Evolutionary conservation across 1,139 yeast genomes (phyloP).

Genomic region (Geotrichum aggregatum): DNA sequence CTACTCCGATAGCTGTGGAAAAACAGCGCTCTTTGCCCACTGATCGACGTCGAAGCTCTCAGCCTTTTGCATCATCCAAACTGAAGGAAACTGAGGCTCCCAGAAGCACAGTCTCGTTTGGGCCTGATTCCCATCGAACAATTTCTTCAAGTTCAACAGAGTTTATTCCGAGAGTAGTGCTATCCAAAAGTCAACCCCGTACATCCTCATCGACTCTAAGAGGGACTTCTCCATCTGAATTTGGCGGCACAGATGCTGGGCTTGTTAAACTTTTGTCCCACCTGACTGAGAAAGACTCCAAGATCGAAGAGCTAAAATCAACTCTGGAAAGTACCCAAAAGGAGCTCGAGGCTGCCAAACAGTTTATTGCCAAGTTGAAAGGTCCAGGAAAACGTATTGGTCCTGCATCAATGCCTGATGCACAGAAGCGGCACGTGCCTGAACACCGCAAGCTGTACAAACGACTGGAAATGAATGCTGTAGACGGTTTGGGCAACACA

Average conservation of each 20-base stretch:
- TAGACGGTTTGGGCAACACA: constrained; percentile 30
- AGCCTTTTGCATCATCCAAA: background rate
- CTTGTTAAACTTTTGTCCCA: background rate
- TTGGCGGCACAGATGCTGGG: background rate
- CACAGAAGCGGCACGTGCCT: constrained; percentile 2
- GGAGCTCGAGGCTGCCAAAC: constrained; percentile 10
- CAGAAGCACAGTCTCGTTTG: constrained; percentile 6
- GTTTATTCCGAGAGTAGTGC: background rate
- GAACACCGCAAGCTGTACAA: constrained; percentile 23
- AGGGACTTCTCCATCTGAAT: background rate
- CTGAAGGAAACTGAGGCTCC: background rate
- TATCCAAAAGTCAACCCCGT: background rate
- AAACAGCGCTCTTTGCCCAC: background rate
- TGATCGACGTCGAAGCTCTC: background rate
- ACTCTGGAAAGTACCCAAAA: background rate
- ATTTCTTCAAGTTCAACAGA: background rate
- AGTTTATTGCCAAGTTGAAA: constrained; percentile 1
- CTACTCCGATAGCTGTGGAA: background rate
- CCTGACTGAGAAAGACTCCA: constrained; percentile 10
- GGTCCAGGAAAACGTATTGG: constrained; percentile 9
- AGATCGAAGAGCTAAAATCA: background rate
- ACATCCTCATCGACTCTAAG: background rate
- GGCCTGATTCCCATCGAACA: background rate
- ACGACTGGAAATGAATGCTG: constrained; percentile 29
- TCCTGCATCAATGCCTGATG: constrained; percentile 19